Conservation (phyloP, 2,329 filamentous ascomycete species). For the Knufia fluminis region DNA sequence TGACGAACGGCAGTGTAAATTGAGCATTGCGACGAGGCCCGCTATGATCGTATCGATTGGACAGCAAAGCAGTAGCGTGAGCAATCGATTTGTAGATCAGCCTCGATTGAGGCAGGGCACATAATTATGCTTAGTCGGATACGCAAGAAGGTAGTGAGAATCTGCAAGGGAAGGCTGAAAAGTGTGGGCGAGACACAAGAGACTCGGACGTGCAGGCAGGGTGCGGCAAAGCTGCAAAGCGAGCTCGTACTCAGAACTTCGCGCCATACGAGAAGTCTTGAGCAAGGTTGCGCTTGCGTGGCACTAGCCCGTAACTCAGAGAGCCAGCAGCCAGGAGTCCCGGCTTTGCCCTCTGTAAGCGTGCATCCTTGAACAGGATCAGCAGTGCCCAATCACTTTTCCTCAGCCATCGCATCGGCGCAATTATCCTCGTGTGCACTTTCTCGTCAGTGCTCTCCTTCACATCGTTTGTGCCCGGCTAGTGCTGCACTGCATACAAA, state of each 20-base stretch:
- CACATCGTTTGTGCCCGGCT: not conserved
- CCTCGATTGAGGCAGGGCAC: slow-evolving; percentile 7
- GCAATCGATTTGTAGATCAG: not conserved
- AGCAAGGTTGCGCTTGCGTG: not conserved
- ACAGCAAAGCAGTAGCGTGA: not conserved
- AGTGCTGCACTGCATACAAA: not conserved
- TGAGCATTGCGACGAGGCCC: not conserved
- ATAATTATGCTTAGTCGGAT: slow-evolving; percentile 1
- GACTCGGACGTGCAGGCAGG: not conserved
- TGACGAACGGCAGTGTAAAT: slow-evolving; percentile 2
- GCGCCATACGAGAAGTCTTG: not conserved
- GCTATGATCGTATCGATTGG: not conserved
- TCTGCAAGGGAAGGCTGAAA: slow-evolving; percentile 8
- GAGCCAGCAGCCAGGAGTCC: not conserved
- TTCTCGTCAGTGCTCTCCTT: not conserved
- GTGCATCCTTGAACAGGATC: slow-evolving; percentile 5
- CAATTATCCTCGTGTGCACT: not conserved
- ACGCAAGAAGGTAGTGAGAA: not conserved
- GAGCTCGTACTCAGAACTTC: slow-evolving; percentile 8
- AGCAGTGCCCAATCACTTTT: slow-evolving; percentile 7
- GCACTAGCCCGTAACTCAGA: not conserved
- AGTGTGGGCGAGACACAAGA: slow-evolving; percentile 6
- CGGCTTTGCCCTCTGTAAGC: slow-evolving; percentile 5
- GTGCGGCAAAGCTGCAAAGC: slow-evolving; percentile 5
- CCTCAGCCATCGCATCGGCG: not conserved